Base-by-base conservation (phyloP, 352 stramenopile genomes). In the Elongisporangium prolatum region DNA sequence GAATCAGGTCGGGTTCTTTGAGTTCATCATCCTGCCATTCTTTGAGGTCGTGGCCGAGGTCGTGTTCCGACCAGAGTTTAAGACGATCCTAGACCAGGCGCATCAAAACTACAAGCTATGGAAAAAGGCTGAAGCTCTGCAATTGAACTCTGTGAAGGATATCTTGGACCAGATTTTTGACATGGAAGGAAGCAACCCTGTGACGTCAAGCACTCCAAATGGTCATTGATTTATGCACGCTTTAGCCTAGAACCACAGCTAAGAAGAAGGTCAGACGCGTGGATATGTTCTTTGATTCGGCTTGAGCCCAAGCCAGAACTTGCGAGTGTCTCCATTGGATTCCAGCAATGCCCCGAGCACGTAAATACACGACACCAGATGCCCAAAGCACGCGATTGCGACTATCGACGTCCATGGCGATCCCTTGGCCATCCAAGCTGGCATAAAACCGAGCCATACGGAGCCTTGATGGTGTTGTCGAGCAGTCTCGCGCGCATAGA, bases 71-170 rank as follows among this genome's bases (percentile, higher is more conserved):
- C 66, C 74, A 17, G 84, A 91, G 53, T 91, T 93, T 60, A 89
- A 88, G 52, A 77, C 77, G 50, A 90, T 91, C 56, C 50, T 89
- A n/a, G 78, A 91, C 56, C 82, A 93, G 59, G 80, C 84, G 17
- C 76, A 92, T 57, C 75, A 85, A 51, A 92, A 89, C 67, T 92
- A 91, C 75, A 90, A 89, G 49, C 68, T 89, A 48, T 89, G 76
- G 80, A 91, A 90, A 59, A 88, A 85, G 28, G 81, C 84, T 8
- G 84, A 93, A 54, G 69, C 59, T 49, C 75, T 87, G 73, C 82
- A 93, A 68, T 71, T 93, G 69, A 93, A 91, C 66, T 89, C 79
- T 20, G 88, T 90, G 63, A 89, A 90, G 64, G 77, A 91, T 60
- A 93, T 93, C 52, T 63, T 91, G 34, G 80, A 93, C 61, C 72